These are phyloP conservation scores for Cladorrhinum sp. DNA, from an alignment of 2,329 filamentous ascomycete genomes.

Conservation along the genomic window DNA sequence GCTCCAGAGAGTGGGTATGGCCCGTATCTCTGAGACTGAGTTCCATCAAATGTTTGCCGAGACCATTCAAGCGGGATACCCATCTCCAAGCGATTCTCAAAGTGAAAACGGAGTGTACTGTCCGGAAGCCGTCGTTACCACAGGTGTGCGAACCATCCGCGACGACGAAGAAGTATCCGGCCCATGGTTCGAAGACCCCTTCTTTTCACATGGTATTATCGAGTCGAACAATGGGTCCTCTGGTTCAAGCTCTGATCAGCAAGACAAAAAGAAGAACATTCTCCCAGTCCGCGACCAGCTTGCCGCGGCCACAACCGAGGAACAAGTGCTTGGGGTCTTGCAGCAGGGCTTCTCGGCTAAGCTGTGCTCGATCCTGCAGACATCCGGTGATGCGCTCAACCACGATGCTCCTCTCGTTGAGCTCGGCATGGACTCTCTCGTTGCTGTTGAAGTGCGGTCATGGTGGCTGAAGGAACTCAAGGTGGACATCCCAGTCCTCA, in stretches of 20 bases:
- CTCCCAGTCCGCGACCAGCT: neutral
- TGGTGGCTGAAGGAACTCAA: constrained; percentile 37
- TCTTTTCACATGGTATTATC: neutral
- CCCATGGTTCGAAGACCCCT: neutral
- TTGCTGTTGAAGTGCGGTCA: constrained; percentile 36
- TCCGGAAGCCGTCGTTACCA: neutral
- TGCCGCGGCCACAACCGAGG: neutral
- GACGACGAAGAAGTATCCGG: neutral
- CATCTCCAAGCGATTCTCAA: neutral
- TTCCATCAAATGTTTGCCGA: constrained; percentile 5
- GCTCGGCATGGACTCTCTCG: constrained; percentile 31
- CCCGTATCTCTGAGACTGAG: neutral
- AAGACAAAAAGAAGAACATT: neutral
- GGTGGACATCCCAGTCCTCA: constrained; percentile 32
- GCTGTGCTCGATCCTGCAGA: neutral
- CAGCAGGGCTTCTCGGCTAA: neutral
- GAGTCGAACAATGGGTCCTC: neutral
- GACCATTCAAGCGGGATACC: neutral
- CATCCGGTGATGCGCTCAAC: neutral
- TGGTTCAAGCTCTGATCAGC: neutral
- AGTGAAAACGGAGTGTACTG: neutral
- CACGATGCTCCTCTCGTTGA: neutral
- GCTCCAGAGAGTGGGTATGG: neutral
- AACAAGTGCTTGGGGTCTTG: neutral
- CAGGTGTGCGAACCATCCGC: neutral